Percentiles rank a stretch among this genome's conserved stretches.
Conservation (phyloP, 192 early-diverging fungal species). For the Dimargaris cristalligena region DNA sequence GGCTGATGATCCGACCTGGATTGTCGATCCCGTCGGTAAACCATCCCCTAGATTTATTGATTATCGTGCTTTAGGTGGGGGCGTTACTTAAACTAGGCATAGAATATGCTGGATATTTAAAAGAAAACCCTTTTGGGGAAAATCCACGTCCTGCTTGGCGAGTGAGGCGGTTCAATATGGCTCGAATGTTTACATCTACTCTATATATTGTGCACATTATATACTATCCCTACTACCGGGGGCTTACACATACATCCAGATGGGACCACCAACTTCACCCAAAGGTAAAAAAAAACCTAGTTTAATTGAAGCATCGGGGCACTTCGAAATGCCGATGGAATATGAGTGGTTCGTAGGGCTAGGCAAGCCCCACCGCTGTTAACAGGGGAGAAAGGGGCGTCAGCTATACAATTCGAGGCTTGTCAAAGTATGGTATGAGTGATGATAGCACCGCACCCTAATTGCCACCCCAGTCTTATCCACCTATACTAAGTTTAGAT, state of each 20-base stretch:
- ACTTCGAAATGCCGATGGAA: too few relatives aligned
- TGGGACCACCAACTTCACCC: conserved; percentile 64
- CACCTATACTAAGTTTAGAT: neutral
- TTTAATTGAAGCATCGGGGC: neutral
- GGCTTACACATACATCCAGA: conserved; percentile 19
- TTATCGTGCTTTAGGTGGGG: conserved; percentile 17
- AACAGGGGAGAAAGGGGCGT: too few relatives aligned
- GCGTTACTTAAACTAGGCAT: conserved; percentile 4
- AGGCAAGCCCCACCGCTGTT: too few relatives aligned
- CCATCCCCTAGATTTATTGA: too few relatives aligned
- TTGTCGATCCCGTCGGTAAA: conserved; percentile 82
- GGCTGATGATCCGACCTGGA: conserved; percentile 68
- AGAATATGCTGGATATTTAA: neutral
- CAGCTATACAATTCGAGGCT: too few relatives aligned
- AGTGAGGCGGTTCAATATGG: neutral
- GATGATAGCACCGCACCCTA: neutral
- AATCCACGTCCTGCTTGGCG: neutral
- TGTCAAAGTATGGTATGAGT: too few relatives aligned
- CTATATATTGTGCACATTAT: neutral
- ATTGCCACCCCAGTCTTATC: neutral
- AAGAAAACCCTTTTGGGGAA: neutral
- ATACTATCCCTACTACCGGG: neutral
- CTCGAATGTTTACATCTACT: neutral
- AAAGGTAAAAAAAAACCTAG: conserved; percentile 26
- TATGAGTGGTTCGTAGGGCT: too few relatives aligned